phyloP scores from a whole-genome alignment of 2,329 filamentous ascomycete genomes.

The Paecilomyces fulvus region DNA sequence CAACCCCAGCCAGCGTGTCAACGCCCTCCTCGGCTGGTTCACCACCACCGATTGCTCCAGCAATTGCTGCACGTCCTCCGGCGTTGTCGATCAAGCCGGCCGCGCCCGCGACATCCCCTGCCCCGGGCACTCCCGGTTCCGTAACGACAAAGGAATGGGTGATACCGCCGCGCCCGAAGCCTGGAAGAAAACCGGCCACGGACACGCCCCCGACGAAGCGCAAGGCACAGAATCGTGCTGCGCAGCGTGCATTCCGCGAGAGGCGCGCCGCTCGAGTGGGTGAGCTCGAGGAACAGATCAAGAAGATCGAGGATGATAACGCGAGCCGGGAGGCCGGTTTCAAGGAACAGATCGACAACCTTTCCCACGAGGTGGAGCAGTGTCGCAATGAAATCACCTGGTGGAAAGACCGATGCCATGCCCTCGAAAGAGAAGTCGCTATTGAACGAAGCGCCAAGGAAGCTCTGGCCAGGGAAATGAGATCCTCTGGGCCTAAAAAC shows the following conservation, averaged over 20 bases:
- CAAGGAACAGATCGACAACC: constrained; percentile 43
- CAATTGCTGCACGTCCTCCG: constrained; percentile 10
- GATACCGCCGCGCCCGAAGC: constrained; percentile 74
- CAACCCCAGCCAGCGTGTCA: constrained; percentile 29
- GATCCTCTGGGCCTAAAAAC: constrained; percentile 19
- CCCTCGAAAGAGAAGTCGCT: constrained; percentile 55
- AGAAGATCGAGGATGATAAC: constrained; percentile 39
- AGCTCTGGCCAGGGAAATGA: constrained; percentile 34
- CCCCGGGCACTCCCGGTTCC: constrained; percentile 34
- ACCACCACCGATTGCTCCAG: constrained; percentile 25
- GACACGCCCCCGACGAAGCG: constrained; percentile 89
- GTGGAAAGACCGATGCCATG: constrained; percentile 48
- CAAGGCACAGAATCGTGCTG: constrained; percentile 88
- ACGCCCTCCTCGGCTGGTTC: constrained; percentile 32
- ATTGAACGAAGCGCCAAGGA: constrained; percentile 35
- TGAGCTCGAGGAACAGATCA: constrained; percentile 49
- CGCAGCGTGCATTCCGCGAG: constrained; percentile 84
- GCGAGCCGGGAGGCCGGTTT: constrained; percentile 42
- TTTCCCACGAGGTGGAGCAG: constrained; percentile 60
- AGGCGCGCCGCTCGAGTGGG: constrained; percentile 75
- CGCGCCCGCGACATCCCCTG: constrained; percentile 23
- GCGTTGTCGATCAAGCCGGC: constrained; percentile 33
- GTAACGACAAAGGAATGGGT: constrained; percentile 82
- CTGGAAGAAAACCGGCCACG: constrained; percentile 85
- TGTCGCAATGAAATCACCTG: constrained; percentile 45